phyloP scores from a whole-genome alignment of 805 yeast species.

The Wickerhamomyces sydowiorum region DNA sequence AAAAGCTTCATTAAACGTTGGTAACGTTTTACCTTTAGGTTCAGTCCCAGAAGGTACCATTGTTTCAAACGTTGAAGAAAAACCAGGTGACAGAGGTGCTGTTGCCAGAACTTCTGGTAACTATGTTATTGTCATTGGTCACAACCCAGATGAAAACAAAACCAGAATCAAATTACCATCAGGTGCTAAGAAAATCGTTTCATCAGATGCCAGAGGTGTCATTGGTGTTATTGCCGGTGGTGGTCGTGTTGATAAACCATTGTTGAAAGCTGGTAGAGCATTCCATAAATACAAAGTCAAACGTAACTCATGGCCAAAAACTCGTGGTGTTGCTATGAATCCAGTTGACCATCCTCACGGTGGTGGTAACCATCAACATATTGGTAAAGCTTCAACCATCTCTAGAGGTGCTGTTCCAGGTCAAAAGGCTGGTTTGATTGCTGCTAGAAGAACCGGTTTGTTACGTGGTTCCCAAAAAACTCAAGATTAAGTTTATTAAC shows the following conservation, averaged over 20 bases:
- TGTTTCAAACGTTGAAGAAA: slow-evolving; percentile 96
- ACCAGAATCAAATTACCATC: slow-evolving; percentile 99
- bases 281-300: slow-evolving; percentile 99
- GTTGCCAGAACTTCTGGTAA: slow-evolving; percentile 99
- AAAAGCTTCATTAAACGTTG: slow-evolving; percentile 94
- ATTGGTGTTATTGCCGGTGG: slow-evolving; percentile 99
- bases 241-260: slow-evolving; percentile 99
- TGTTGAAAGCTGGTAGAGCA: slow-evolving; percentile 99
- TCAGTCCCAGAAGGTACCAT: slow-evolving; percentile 99
- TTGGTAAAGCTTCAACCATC: slow-evolving; percentile 99
- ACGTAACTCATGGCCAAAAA: slow-evolving; percentile 99
- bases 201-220: slow-evolving; percentile 98
- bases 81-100: slow-evolving; percentile 99
- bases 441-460: slow-evolving; percentile 99
- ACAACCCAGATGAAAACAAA: slow-evolving; percentile 98
- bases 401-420: slow-evolving; percentile 99
- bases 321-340: slow-evolving; percentile 99
- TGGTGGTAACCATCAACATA: slow-evolving; percentile 99
- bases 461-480: slow-evolving; percentile 99
- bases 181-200: slow-evolving; percentile 95
- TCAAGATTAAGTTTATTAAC: slow-evolving; percentile 49
- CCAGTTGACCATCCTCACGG: slow-evolving; percentile 99
- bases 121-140: slow-evolving; percentile 98
- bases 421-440: slow-evolving; percentile 99
- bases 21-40: slow-evolving; percentile 96